Conservation (phyloP, 164 flowering plant species). For the Chimonanthus praecox region DNA sequence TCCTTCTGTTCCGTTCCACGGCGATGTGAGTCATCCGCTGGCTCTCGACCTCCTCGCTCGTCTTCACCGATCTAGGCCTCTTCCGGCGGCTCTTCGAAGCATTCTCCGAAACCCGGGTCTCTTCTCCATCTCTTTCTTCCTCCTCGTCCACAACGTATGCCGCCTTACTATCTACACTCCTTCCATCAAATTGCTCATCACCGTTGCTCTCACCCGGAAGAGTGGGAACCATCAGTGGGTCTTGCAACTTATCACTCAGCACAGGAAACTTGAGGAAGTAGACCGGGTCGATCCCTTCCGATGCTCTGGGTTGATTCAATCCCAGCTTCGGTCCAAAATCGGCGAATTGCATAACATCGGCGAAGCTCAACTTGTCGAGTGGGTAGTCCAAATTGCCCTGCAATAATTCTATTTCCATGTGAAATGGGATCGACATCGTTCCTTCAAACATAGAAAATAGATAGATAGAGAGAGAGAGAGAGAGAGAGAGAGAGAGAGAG, state of each 20-base stretch:
- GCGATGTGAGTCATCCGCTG: conserved; percentile 99
- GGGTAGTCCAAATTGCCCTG: conserved; percentile 31
- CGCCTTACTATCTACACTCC: not conserved
- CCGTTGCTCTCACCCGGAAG: conserved; percentile 3
- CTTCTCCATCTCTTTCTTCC: conserved; percentile 30
- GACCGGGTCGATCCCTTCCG: conserved; percentile 60
- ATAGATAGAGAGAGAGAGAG: conserved; percentile 1
- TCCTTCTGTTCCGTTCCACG: conserved; percentile 86
- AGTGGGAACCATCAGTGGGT: conserved; percentile 22
- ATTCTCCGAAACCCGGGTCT: conserved; percentile 25
- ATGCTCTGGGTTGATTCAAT: conserved; percentile 40
- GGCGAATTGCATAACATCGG: conserved; percentile 93
- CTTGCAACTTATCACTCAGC: conserved; percentile 50
- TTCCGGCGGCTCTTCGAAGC: conserved; percentile 58
- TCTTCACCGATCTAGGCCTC: conserved; percentile 69
- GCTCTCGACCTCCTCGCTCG: conserved; percentile 90
- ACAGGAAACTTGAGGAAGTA: conserved; percentile 88
- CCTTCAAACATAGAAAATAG: conserved; percentile 2
- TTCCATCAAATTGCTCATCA: conserved; percentile 18
- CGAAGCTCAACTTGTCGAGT: conserved; percentile 60
- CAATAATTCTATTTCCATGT: conserved; percentile 18
- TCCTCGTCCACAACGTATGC: conserved; percentile 8
- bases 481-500: not conserved
- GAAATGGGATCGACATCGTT: conserved; percentile 19
- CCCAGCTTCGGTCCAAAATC: conserved; percentile 78